phyloP scores from a whole-genome alignment of 2,329 filamentous ascomycete species.

The Aspergillus japonicus region DNA sequence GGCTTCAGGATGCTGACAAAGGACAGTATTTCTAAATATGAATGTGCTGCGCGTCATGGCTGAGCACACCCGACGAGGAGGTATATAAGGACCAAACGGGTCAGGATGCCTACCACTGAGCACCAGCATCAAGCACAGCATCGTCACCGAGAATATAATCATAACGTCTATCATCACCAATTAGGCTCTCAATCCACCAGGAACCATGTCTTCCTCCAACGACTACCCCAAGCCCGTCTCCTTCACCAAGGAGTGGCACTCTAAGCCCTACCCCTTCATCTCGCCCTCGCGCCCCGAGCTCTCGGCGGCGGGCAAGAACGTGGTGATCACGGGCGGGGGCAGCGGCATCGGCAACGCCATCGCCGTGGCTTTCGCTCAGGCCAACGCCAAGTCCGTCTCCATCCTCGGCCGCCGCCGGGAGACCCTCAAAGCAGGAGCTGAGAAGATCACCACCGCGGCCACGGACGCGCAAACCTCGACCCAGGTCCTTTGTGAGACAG shows the following conservation, averaged over 20 bases:
- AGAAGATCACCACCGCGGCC: too few species aligned
- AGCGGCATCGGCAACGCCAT: conserved; percentile 15
- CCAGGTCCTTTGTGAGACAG: too few species aligned
- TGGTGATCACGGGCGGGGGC: conserved; percentile 17
- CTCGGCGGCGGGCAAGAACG: conserved; percentile 11
- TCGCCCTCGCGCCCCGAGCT: conserved; percentile 27
- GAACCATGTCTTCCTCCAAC: not conserved
- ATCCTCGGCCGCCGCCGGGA: not conserved
- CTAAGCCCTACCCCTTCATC: conserved; percentile 31
- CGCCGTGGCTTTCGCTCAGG: conserved; percentile 8
- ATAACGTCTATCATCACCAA: not conserved
- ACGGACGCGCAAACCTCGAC: too few species aligned
- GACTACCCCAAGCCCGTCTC: conserved; percentile 21
- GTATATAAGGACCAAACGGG: too few species aligned
- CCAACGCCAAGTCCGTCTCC: conserved; percentile 5
- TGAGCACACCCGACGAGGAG: too few species aligned
- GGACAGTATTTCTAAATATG: too few species aligned
- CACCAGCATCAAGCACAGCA: too few species aligned
- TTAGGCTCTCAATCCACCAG: not conserved
- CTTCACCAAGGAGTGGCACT: conserved; percentile 34
- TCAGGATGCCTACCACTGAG: too few species aligned
- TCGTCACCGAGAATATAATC: too few species aligned
- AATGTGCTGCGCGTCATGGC: too few species aligned
- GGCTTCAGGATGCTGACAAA: too few species aligned
- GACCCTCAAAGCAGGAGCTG: too few species aligned